phyloP scores from a whole-genome alignment of 768 basidiomycete genomes.

The Russula abietina region DNA sequence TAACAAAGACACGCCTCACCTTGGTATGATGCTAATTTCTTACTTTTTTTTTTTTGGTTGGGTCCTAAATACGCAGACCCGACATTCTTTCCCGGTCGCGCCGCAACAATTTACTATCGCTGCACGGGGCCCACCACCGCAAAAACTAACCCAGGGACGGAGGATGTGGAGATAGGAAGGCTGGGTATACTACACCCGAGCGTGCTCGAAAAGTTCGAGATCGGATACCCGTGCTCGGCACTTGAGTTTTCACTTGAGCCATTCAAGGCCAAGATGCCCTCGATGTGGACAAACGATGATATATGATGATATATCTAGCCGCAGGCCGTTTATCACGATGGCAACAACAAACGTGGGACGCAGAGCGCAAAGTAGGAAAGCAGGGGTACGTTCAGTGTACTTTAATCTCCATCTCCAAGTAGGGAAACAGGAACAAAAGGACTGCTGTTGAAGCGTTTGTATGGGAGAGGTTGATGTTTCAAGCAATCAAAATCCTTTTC shows the following conservation, averaged over 20 bases:
- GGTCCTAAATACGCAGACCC: slow-evolving; percentile 51
- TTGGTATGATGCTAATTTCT: neutral
- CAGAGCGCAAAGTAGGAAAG: neutral
- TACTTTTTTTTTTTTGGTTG: neutral
- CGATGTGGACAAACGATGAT: slow-evolving; percentile 51
- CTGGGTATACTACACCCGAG: slow-evolving; percentile 90
- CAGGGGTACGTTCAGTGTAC: neutral
- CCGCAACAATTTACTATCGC: slow-evolving; percentile 88
- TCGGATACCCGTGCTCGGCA: slow-evolving; percentile 89
- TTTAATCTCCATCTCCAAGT: neutral
- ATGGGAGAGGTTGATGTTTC: neutral
- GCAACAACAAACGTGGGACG: neutral
- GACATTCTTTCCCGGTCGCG: slow-evolving; percentile 92
- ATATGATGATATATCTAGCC: neutral
- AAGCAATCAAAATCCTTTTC: slow-evolving; percentile 7
- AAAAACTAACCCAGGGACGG: slow-evolving; percentile 31
- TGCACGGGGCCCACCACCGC: slow-evolving; percentile 39
- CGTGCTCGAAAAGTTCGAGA: slow-evolving; percentile 90
- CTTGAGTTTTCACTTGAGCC: slow-evolving; percentile 93
- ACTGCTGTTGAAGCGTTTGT: neutral
- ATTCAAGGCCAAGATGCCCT: slow-evolving; percentile 72
- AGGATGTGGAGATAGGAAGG: slow-evolving; percentile 82
- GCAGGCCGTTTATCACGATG: neutral
- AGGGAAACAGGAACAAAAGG: neutral
- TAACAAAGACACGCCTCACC: neutral